Evolutionary conservation across 2,329 filamentous ascomycete species (phyloP).

Genomic region (Colletotrichum tropicale): DNA sequence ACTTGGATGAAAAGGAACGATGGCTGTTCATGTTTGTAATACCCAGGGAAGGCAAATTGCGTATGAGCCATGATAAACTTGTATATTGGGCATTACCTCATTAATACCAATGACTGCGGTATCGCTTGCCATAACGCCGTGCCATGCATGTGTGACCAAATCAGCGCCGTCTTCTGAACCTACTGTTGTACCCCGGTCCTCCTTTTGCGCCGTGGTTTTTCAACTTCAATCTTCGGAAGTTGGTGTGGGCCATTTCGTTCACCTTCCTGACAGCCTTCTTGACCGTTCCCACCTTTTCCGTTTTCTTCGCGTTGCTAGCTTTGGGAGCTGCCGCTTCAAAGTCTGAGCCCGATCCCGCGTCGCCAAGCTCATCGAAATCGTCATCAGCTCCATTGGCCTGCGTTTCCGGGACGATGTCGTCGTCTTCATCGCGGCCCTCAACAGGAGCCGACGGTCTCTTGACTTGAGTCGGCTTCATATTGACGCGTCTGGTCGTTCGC

Average conservation of each 20-base stretch:
- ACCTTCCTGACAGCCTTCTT: conserved; percentile 64
- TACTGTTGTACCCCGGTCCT: conserved; percentile 60
- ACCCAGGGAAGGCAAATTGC: background rate
- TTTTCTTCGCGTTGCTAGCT: conserved; percentile 23
- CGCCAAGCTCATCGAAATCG: conserved; percentile 29
- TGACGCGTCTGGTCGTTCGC: conserved; percentile 73
- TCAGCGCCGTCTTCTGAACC: conserved; percentile 57
- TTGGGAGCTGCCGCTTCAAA: conserved; percentile 31
- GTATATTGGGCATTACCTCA: conserved; percentile 12
- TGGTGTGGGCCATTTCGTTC: conserved; percentile 67
- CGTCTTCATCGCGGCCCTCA: conserved; percentile 34
- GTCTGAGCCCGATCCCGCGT: conserved; percentile 37
- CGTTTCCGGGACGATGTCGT: conserved; percentile 42
- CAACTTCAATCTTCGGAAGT: conserved; percentile 71
- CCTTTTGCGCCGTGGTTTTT: conserved; percentile 67
- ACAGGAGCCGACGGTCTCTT: conserved; percentile 47
- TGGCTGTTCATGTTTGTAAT: background rate
- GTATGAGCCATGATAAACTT: background rate
- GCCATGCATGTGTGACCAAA: background rate
- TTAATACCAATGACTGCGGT: background rate
- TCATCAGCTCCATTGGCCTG: conserved; percentile 33
- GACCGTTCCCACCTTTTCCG: conserved; percentile 47
- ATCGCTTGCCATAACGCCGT: conserved; percentile 2
- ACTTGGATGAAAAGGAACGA: background rate
- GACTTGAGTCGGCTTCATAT: conserved; percentile 60